Base-by-base conservation (phyloP, 2,329 filamentous ascomycete genomes). In the Penicillium hesseltinei region DNA sequence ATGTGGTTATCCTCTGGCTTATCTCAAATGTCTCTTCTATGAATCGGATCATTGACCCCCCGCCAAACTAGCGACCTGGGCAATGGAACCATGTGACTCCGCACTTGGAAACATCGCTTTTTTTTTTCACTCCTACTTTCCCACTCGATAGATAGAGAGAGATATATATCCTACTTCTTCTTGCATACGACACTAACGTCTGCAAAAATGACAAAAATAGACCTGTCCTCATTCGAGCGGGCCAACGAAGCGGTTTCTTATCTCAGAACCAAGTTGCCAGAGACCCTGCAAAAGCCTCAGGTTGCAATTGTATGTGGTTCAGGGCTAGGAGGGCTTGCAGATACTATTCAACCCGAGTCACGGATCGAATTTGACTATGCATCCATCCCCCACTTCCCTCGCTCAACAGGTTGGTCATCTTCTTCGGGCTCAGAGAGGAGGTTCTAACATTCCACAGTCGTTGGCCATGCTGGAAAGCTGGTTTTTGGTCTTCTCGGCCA, bases 221-320 rank as follows among this genome's bases (percentile, higher is more conserved):
- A 58, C 19, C 38, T 56, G 33, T 68, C 69, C 15, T 48, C 63
- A 19, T 66, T 68, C 40, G 65, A 71, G n/a, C 69, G 69, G 56
- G 72, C 71, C n/a, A 65, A 68, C 43, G 82, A 84, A 63, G 82
- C 84, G 1, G 77, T 77, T 52, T 65, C 73, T 17, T 82, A 80
- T 63, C 70, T 88, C 23, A 78, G 75, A 49, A 68, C 74, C 23
- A 73, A 74, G 46, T 69, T 87, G n/a, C 83, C 84, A 17, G 68
- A 71, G 40, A 59, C 69, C 17, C 69, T 85, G n/a, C 76, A 81
- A 54, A 71, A 74, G 2, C 85, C 85, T 11, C 77, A 78, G 56
- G 79, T 88, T 59, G 86, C 84, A 39, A 84, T 88, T 55, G 81
- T 88, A 25, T 88, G 85, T 68, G 85, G 85, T 33, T 87, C 84